Evolutionary conservation across 2,329 filamentous ascomycete species (phyloP).

Genomic region (Emydomyces testavorans): DNA sequence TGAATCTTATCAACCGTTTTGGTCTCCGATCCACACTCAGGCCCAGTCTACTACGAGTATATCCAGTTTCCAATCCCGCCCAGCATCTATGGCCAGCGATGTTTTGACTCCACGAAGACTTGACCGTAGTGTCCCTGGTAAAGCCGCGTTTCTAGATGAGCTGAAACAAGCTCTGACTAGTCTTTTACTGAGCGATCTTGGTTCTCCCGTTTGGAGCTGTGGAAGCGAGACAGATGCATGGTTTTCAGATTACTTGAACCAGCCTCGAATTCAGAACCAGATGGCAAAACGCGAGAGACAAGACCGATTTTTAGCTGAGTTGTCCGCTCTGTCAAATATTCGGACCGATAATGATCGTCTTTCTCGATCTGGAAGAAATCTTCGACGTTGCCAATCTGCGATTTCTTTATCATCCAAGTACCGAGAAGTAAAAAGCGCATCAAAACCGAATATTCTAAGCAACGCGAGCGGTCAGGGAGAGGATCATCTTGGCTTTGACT

Average conservation of each 20-base stretch:
- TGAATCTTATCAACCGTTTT: conserved; percentile 70
- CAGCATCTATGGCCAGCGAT: conserved; percentile 34
- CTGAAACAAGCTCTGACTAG: conserved; percentile 71
- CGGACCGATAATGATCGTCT: neutral
- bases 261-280: conserved; percentile 33
- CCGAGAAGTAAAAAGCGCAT: neutral
- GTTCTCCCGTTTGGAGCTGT: conserved; percentile 69
- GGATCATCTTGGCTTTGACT: conserved; percentile 50
- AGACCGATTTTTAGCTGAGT: conserved; percentile 31
- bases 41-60: conserved; percentile 52
- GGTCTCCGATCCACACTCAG: conserved; percentile 70
- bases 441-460: neutral
- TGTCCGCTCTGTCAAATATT: neutral
- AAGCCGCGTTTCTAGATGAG: conserved; percentile 64
- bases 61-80: conserved; percentile 44
- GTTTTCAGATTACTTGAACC: conserved; percentile 51
- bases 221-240: conserved; percentile 90
- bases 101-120: conserved; percentile 25
- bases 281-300: conserved; percentile 32
- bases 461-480: neutral
- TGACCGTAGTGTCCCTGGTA: conserved; percentile 48
- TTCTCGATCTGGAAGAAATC: neutral
- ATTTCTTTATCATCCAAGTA: neutral
- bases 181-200: conserved; percentile 77
- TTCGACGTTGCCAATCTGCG: conserved; percentile 29